phyloP scores from a whole-genome alignment of 768 basidiomycete species.

The Podaxis pistillaris region DNA sequence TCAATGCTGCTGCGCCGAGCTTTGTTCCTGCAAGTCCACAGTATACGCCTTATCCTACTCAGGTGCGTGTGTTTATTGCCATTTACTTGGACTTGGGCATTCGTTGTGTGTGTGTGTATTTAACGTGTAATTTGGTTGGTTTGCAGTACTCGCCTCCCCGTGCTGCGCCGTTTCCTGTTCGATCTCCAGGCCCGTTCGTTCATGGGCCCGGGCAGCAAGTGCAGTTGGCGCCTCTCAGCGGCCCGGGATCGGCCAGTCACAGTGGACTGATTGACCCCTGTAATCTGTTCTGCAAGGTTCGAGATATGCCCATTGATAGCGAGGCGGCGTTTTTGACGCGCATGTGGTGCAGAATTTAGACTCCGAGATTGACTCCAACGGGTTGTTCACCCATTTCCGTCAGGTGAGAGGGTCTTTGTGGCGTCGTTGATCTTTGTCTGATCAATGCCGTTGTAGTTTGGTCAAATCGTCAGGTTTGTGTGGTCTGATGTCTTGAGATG shows the following conservation, averaged over 20 bases:
- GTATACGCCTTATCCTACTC: slow-evolving; percentile 58
- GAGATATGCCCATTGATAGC: slow-evolving; percentile 12
- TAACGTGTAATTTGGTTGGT: slow-evolving; percentile 41
- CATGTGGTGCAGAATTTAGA: slow-evolving; percentile 66
- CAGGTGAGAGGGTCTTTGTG: slow-evolving; percentile 43
- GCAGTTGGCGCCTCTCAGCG: slow-evolving; percentile 69
- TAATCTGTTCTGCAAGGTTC: slow-evolving; percentile 86
- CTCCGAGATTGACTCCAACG: slow-evolving; percentile 81
- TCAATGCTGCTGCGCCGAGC: slow-evolving; percentile 69
- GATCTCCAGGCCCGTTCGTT: slow-evolving; percentile 55
- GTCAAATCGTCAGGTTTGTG: slow-evolving; percentile 78
- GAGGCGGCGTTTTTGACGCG: slow-evolving; percentile 5
- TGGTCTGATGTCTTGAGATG: neutral
- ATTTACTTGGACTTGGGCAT: slow-evolving; percentile 3
- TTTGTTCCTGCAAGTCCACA: slow-evolving; percentile 74
- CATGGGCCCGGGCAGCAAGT: slow-evolving; percentile 92
- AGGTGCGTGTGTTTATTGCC: slow-evolving; percentile 33
- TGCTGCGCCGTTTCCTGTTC: slow-evolving; percentile 45
- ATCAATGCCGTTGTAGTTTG: slow-evolving; percentile 52
- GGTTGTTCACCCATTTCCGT: slow-evolving; percentile 79
- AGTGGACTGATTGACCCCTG: slow-evolving; percentile 89
- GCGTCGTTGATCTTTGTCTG: slow-evolving; percentile 14
- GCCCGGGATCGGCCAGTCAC: slow-evolving; percentile 80
- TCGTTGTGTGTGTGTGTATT: slow-evolving; percentile 44
- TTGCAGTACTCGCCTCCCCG: slow-evolving; percentile 36